These are phyloP conservation scores for Thoreauomyces humboldtii DNA, from an alignment of 192 early-diverging fungal genomes.

Conservation along the genomic window DNA sequence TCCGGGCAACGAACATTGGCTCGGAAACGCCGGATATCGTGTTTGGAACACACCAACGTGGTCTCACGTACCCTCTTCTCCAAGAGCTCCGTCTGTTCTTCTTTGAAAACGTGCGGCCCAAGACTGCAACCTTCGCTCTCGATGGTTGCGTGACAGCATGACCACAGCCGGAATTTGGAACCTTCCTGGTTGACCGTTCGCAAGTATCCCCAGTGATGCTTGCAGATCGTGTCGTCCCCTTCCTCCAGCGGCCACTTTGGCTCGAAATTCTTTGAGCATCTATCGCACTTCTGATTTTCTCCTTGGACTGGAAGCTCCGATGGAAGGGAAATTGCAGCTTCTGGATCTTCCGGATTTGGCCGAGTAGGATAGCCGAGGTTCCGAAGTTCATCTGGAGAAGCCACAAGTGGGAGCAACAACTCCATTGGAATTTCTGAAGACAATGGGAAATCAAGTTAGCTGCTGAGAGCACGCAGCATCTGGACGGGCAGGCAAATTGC, in stretches of 20 bases:
- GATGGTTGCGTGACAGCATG: conserved; percentile 46
- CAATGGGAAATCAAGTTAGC: too few species aligned
- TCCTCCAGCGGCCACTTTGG: conserved; percentile 39
- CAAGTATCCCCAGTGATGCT: conserved; percentile 44
- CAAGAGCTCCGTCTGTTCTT: conserved; percentile 38
- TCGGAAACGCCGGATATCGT: too few species aligned
- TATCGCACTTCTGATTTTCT: conserved; percentile 36
- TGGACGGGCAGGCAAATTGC: too few species aligned
- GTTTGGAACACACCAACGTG: too few species aligned
- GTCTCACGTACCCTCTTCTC: conserved; percentile 45
- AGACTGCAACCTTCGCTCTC: conserved; percentile 47
- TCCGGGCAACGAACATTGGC: too few species aligned
- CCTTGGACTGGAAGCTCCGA: too few species aligned
- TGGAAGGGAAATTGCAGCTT: too few species aligned
- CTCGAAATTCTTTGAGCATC: conserved; percentile 47
- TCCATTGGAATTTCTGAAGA: too few species aligned
- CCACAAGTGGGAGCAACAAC: too few species aligned
- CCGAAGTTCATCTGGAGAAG: too few species aligned
- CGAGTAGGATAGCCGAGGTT: conserved; percentile 12
- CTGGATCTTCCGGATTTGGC: not conserved
- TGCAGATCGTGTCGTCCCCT: conserved; percentile 40
- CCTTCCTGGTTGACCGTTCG: conserved; percentile 30
- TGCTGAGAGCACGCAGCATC: too few species aligned
- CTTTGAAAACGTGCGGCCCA: conserved; percentile 71
- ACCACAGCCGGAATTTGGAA: conserved; percentile 34